Percentiles rank a stretch among this genome's conserved stretches.
These are phyloP conservation scores for Xylariaceae sp. DNA, from an alignment of 2,329 filamentous ascomycete genomes.

Conservation along the genomic window DNA sequence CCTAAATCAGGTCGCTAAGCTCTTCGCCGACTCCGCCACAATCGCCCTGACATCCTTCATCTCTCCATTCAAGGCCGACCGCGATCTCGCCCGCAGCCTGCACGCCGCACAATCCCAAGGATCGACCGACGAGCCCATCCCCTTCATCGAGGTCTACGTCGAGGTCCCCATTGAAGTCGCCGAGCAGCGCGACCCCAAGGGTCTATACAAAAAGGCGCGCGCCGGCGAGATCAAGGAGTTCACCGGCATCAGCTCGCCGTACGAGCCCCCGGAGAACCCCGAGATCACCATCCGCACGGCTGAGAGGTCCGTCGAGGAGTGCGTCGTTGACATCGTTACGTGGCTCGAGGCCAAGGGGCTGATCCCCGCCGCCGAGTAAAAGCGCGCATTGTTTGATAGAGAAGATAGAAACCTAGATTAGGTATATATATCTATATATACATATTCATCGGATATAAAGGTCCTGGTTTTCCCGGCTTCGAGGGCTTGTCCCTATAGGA, in stretches of 20 bases:
- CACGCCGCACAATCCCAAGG: conserved; percentile 58
- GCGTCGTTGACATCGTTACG: conserved; percentile 75
- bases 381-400: background rate
- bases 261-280: conserved; percentile 80
- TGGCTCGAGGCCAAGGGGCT: conserved; percentile 72
- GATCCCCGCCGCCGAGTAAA: conserved; percentile 30
- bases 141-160: conserved; percentile 91
- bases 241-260: conserved; percentile 90
- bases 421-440: background rate
- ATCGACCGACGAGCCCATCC: conserved; percentile 60
- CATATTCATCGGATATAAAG: conserved; percentile 5
- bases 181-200: conserved; percentile 94
- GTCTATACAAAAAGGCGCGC: conserved; percentile 93
- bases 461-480: background rate
- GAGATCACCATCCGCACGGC: conserved; percentile 86
- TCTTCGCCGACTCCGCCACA: conserved; percentile 86
- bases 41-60: conserved; percentile 96
- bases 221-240: conserved; percentile 95
- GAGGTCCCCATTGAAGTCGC: conserved; percentile 89
- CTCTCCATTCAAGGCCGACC: conserved; percentile 86
- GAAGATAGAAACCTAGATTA: background rate
- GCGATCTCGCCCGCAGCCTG: conserved; percentile 73
- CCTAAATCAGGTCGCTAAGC: conserved; percentile 70
- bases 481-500: background rate
- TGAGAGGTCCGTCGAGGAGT: conserved; percentile 80